These are phyloP conservation scores for Oldenlandia corymbosa DNA, from an alignment of 257 asterid genomes.

Conservation along the genomic window DNA sequence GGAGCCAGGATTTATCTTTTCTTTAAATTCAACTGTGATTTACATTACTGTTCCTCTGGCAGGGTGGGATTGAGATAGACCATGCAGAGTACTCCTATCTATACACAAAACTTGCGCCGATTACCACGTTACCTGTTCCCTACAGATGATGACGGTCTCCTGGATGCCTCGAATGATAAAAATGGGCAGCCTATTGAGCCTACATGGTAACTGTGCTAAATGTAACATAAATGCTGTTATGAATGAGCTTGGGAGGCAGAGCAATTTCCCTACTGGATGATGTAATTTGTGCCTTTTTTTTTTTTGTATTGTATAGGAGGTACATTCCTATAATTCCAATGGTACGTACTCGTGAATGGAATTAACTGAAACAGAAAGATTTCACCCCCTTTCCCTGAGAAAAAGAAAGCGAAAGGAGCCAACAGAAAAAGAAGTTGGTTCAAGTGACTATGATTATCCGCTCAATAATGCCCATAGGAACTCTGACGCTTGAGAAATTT, in stretches of 20 bases:
- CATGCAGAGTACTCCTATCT: conserved; percentile 94
- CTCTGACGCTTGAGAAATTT: conserved; percentile 75
- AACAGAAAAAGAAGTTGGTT: conserved; percentile 42
- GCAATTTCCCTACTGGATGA: conserved; percentile 1
- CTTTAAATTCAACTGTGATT: too few species aligned
- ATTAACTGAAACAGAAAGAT: conserved; percentile 78
- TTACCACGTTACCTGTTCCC: conserved; percentile 82
- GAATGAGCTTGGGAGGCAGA: not conserved
- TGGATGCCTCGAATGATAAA: conserved; percentile 75
- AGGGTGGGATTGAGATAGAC: conserved; percentile 99
- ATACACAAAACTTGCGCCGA: conserved; percentile 60
- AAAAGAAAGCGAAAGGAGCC: conserved; percentile 39
- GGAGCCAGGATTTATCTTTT: not conserved
- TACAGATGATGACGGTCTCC: conserved; percentile 77
- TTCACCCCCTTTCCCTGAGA: conserved; percentile 85
- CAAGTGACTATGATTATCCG: conserved; percentile 88
- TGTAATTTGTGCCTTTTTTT: conserved; percentile 20
- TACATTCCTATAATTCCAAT: conserved; percentile 77
- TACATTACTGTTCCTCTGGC: conserved; percentile 10
- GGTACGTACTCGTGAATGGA: conserved; percentile 90
- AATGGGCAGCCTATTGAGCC: conserved; percentile 96
- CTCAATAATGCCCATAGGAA: conserved; percentile 72
- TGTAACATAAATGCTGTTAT: not conserved
- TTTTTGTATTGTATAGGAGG: conserved; percentile 54
- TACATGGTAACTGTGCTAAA: conserved; percentile 50